Evolutionary conservation across 192 early-diverging fungal genomes (phyloP).

Genomic region (Backusella tuberculispora): DNA sequence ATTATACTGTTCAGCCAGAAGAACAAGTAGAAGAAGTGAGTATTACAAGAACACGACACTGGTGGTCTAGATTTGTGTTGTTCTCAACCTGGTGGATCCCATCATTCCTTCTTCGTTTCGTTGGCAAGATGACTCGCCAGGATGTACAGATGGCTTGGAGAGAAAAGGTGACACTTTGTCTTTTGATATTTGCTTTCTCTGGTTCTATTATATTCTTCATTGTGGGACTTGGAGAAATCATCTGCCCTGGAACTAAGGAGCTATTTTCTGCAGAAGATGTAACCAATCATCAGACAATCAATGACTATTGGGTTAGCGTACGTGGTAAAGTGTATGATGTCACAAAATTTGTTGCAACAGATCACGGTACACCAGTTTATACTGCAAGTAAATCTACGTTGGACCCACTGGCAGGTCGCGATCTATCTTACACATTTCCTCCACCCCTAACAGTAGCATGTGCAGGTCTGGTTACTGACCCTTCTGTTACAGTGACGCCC

Average conservation of each 20-base stretch:
- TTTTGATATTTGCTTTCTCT: constrained; percentile 82
- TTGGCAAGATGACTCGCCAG: constrained; percentile 81
- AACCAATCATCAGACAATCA: constrained; percentile 57
- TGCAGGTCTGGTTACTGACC: constrained; percentile 48
- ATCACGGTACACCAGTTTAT: constrained; percentile 57
- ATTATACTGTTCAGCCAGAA: constrained; percentile 34
- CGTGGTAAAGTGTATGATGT: constrained; percentile 72
- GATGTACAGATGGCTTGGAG: constrained; percentile 96
- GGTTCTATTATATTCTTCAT: constrained; percentile 85
- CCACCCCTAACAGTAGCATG: constrained; percentile 59
- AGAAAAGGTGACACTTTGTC: constrained; percentile 86
- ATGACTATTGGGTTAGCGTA: constrained; percentile 67
- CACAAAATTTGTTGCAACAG: constrained; percentile 60
- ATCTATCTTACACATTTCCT: constrained; percentile 69
- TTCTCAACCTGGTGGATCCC: constrained; percentile 86
- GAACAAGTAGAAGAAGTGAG: constrained; percentile 58
- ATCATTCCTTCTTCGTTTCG: constrained; percentile 51
- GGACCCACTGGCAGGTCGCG: constrained; percentile 64
- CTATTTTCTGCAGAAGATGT: constrained; percentile 65
- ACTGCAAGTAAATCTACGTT: constrained; percentile 43
- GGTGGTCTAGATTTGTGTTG: constrained; percentile 82
- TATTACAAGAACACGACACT: constrained; percentile 47
- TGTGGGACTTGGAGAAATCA: constrained; percentile 76
- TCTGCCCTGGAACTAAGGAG: constrained; percentile 79
- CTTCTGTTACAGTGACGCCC: constrained; percentile 31